Percentiles rank a stretch among this genome's conserved stretches.
Evolutionary conservation across 176 grass and related monocot species (phyloP).

Genomic region (Oryza officinalis): DNA sequence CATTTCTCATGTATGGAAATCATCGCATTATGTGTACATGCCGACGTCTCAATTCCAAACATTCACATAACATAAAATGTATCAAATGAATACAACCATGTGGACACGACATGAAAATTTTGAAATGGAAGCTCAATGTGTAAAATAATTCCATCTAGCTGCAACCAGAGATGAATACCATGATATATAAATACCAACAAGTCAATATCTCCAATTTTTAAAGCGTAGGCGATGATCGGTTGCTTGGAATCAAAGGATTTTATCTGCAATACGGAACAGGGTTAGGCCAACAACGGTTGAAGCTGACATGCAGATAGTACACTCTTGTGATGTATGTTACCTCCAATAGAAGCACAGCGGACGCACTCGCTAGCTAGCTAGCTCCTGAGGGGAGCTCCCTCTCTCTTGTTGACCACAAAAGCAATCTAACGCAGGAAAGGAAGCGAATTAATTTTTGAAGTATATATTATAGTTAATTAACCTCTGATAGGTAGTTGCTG

Average conservation of each 20-base stretch:
- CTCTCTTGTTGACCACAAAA: slow-evolving; percentile 43
- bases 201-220: slow-evolving; percentile 10
- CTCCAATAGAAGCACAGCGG: slow-evolving; percentile 40
- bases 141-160: not conserved
- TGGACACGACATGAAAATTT: not conserved
- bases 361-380: slow-evolving; percentile 21
- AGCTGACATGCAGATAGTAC: slow-evolving; percentile 37
- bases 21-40: not conserved
- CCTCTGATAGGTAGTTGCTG: slow-evolving; percentile 45
- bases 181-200: slow-evolving; percentile 17
- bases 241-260: slow-evolving; percentile 45
- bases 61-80: not conserved
- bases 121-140: not conserved
- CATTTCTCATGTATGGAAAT: not conserved
- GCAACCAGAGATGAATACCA: not conserved
- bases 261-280: slow-evolving; percentile 58
- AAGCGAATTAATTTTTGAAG: slow-evolving; percentile 7
- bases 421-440: slow-evolving; percentile 47
- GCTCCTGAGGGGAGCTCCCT: not conserved
- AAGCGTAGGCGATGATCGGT: slow-evolving; percentile 18
- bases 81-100: not conserved
- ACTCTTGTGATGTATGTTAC: slow-evolving; percentile 46
- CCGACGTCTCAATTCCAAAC: not conserved
- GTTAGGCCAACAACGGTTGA: slow-evolving; percentile 80
- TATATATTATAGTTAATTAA: slow-evolving; percentile 8